Evolutionary conservation across 306 rosid genomes (phyloP).

Genomic region (Medicago ruthenica): DNA sequence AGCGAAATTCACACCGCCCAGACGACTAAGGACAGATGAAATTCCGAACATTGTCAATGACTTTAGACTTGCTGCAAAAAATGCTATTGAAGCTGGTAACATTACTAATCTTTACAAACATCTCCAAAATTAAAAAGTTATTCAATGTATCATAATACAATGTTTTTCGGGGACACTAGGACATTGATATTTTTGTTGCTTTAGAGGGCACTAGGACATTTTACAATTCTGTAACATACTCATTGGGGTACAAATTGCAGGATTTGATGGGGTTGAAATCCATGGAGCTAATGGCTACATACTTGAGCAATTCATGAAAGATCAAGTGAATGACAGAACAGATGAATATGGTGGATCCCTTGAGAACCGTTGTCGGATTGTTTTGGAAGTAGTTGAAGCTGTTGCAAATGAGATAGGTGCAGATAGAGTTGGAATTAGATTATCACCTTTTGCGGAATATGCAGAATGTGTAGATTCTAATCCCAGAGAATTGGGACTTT

Average conservation of each 20-base stretch:
- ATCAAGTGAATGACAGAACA: conserved; percentile 5
- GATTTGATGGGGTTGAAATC: too few species aligned
- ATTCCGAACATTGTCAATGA: conserved; percentile 57
- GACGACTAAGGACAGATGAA: conserved; percentile 56
- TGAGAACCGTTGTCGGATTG: neutral
- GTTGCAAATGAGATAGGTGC: conserved; percentile 6
- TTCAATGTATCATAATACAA: conserved; percentile 11
- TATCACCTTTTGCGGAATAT: neutral
- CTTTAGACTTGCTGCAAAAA: conserved; percentile 53
- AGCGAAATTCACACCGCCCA: conserved; percentile 57
- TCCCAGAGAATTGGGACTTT: neutral
- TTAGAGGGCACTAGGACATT: neutral
- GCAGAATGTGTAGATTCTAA: neutral
- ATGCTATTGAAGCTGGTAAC: conserved; percentile 69
- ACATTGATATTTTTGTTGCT: neutral
- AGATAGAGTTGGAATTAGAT: neutral
- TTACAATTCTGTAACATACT: too few species aligned
- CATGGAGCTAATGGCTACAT: too few species aligned
- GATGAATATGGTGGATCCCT: conserved; percentile 12
- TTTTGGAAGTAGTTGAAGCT: conserved; percentile 1
- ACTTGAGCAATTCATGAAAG: conserved; percentile 67
- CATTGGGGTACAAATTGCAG: too few species aligned
- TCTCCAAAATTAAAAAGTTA: neutral
- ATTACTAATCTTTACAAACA: neutral
- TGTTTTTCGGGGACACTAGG: neutral